Percentiles rank a stretch among this genome's conserved stretches.
Evolutionary conservation across 371 early-diverging fungal genomes (phyloP).

Genomic region (Zychaea mexicana): DNA sequence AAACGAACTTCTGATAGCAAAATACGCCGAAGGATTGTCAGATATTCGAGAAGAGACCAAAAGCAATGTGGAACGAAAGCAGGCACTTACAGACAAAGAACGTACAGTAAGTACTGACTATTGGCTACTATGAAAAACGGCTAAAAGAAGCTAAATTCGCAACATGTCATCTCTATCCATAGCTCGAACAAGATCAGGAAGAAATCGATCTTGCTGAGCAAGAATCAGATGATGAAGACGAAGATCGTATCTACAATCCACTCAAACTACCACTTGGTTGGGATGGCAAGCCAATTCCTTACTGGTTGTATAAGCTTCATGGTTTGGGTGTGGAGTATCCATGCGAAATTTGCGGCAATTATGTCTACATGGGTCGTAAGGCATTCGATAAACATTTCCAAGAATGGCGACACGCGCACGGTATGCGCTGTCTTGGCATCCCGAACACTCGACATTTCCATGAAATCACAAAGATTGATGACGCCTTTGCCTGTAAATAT

Average conservation of each 20-base stretch:
- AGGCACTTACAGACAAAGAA: slow-evolving; percentile 91
- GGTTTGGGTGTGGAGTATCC: slow-evolving; percentile 94
- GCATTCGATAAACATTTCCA: slow-evolving; percentile 97
- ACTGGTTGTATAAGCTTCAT: slow-evolving; percentile 98
- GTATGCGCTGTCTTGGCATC: slow-evolving; percentile 93
- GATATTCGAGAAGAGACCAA: slow-evolving; percentile 78
- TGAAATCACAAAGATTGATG: slow-evolving; percentile 91
- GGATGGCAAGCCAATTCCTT: slow-evolving; percentile 99
- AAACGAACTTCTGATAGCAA: slow-evolving; percentile 66
- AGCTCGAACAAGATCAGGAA: slow-evolving; percentile 71
- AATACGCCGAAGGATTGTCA: slow-evolving; percentile 61
- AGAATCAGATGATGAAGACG: slow-evolving; percentile 86
- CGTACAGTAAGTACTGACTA: slow-evolving; percentile 63
- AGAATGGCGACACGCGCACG: slow-evolving; percentile 95
- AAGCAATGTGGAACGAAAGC: slow-evolving; percentile 90
- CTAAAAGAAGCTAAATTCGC: too few species aligned
- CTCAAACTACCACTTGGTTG: slow-evolving; percentile 96
- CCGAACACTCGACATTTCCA: slow-evolving; percentile 94
- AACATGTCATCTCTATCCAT: too few species aligned
- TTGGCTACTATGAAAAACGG: too few species aligned
- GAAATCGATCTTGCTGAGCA: slow-evolving; percentile 72
- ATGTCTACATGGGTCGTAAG: slow-evolving; percentile 95
- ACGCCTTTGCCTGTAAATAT: slow-evolving; percentile 85
- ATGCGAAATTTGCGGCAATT: slow-evolving; percentile 98
- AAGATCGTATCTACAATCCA: slow-evolving; percentile 94